phyloP scores from a whole-genome alignment of 768 basidiomycete species.

The Rhizopogon vinicolor region DNA sequence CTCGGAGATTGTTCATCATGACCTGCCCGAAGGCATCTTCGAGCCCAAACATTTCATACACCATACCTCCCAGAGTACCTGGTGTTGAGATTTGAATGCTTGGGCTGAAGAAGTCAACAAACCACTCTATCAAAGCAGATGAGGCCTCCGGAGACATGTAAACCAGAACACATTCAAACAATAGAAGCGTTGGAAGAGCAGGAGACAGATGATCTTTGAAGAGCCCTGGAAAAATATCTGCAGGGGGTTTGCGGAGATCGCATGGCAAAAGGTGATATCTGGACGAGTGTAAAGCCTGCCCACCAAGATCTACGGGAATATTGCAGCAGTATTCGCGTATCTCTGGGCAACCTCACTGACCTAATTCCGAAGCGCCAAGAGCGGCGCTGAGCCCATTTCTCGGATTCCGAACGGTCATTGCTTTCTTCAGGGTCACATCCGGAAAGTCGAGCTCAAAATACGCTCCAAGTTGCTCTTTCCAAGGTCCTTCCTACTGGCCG shows the following conservation, averaged over 20 bases:
- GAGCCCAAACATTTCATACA: slow-evolving; percentile 94
- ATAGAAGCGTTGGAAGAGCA: slow-evolving; percentile 69
- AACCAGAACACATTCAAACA: slow-evolving; percentile 92
- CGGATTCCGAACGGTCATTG: slow-evolving; percentile 65
- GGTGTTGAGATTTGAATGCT: background rate
- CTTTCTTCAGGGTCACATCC: slow-evolving; percentile 80
- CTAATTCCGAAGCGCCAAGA: slow-evolving; percentile 12
- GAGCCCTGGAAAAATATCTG: slow-evolving; percentile 38
- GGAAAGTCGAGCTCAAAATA: slow-evolving; percentile 93
- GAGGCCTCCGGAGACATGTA: slow-evolving; percentile 72
- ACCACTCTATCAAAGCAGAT: slow-evolving; percentile 65
- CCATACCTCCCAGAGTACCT: slow-evolving; percentile 45
- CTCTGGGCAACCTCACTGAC: background rate
- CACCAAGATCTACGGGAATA: slow-evolving; percentile 67
- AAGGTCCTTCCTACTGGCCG: slow-evolving; percentile 49
- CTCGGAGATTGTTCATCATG: slow-evolving; percentile 86
- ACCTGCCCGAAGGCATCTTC: slow-evolving; percentile 88
- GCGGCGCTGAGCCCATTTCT: slow-evolving; percentile 37
- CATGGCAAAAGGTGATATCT: slow-evolving; percentile 70
- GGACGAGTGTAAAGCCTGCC: slow-evolving; percentile 48
- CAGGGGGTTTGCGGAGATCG: slow-evolving; percentile 66
- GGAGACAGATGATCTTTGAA: slow-evolving; percentile 45
- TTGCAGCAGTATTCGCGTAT: slow-evolving; percentile 8
- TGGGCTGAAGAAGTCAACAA: slow-evolving; percentile 48
- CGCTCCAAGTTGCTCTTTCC: slow-evolving; percentile 41